Conservation (phyloP, 1,284 basidiomycete species). For the Neonothopanus nambi region DNA sequence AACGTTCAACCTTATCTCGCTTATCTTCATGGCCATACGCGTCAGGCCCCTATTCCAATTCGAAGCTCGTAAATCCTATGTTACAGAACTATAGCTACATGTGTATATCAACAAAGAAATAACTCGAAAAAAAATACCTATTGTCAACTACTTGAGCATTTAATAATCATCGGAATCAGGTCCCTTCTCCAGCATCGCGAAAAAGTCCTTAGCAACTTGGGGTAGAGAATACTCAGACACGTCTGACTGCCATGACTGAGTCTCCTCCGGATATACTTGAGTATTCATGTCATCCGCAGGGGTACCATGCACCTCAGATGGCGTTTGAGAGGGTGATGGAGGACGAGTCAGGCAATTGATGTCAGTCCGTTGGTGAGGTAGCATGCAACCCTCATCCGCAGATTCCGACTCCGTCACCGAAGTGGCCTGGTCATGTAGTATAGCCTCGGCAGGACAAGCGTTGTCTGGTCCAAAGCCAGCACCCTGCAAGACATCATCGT, state of each 20-base stretch:
- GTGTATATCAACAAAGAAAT: no score
- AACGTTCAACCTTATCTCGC: background rate
- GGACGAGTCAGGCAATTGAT: background rate
- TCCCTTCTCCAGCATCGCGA: slow-evolving; percentile 37
- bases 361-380: background rate
- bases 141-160: no score
- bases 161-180: background rate
- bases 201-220: slow-evolving; percentile 28
- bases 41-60: no score
- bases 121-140: no score
- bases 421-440: slow-evolving; percentile 11
- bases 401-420: slow-evolving; percentile 34
- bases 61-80: background rate
- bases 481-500: background rate
- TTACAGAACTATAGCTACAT: background rate
- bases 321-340: background rate
- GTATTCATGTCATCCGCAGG: background rate
- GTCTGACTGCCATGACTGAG: slow-evolving; percentile 26
- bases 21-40: slow-evolving; percentile 10
- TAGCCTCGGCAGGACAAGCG: background rate
- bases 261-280: background rate
- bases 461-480: background rate
- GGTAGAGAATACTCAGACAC: slow-evolving; percentile 12
- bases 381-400: slow-evolving; percentile 15
- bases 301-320: background rate